These are phyloP conservation scores for Hypoxylon sp. DNA, from an alignment of 2,329 filamentous ascomycete genomes.

Conservation along the genomic window DNA sequence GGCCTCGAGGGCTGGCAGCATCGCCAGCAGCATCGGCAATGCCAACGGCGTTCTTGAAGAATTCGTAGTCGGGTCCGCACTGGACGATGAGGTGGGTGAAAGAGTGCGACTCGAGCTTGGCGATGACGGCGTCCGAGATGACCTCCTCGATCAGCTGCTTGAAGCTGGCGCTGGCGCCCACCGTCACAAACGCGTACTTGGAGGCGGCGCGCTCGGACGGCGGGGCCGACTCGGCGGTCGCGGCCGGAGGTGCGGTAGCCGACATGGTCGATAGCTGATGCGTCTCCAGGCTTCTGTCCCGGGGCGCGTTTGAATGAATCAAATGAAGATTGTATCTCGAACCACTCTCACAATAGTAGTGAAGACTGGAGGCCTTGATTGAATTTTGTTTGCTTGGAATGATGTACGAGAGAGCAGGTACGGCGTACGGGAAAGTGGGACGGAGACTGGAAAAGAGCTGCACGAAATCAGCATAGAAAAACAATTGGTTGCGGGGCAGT, in stretches of 20 bases:
- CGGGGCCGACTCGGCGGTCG: background rate
- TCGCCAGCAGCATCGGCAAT: no score
- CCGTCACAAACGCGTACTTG: slow-evolving; percentile 78
- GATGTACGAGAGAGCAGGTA: background rate
- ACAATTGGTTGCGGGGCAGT: background rate
- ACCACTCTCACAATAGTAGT: background rate
- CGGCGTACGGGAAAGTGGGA: background rate
- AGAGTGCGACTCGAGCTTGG: slow-evolving; percentile 61
- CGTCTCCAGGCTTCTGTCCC: no score
- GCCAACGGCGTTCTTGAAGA: slow-evolving; percentile 55
- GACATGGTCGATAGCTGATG: background rate
- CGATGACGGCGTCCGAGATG: slow-evolving; percentile 68
- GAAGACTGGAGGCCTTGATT: background rate
- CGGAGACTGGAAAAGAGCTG: background rate
- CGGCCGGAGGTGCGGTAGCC: background rate
- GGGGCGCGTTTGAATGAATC: no score
- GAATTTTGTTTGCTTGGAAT: background rate
- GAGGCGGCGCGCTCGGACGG: background rate
- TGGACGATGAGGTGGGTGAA: slow-evolving; percentile 82
- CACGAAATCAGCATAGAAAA: background rate
- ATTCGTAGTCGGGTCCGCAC: slow-evolving; percentile 73
- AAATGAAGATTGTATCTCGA: no score
- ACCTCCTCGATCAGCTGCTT: slow-evolving; percentile 71
- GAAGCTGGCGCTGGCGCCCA: slow-evolving; percentile 91
- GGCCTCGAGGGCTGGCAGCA: no score